Evolutionary conservation across 2,329 filamentous ascomycete species (phyloP), one percentile per base, ranked within the genome.

Genomic region (Nothophaeocryptopus gaeumannii): DNA sequence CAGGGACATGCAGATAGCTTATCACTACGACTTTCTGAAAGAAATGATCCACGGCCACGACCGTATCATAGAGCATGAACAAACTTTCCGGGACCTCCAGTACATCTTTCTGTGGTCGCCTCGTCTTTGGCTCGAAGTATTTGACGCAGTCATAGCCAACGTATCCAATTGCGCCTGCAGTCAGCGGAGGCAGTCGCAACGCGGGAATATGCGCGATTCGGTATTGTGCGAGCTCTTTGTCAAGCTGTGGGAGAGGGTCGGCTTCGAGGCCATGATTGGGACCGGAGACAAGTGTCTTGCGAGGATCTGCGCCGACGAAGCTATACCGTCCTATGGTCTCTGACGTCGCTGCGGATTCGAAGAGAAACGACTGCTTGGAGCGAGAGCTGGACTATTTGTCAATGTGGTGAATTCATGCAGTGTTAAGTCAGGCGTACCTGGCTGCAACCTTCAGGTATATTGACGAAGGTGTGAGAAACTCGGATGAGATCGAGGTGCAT

Each of bases 51-150:
- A 97, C 90, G 8, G 91, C 91, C 26, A 99, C 80, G 53, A 97
- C 86, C 35, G 92, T 96, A 68, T 97, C 88, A 70, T 89, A 97
- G 11, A 99, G 79, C 89, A 97, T 97, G 70, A 99, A 97, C 29
- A 97, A 77, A 51, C 89, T 91, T 77, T 99, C 93, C 0, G 93
- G 93, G 36, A 97, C 88, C 53, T 86, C 75, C 15, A 97, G 79
- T 29, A 95, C 80, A 71, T 99, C 93, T 71, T 93, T 86, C 77
- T 96, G 83, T 2, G 56, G 50, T 38, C 89, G 83, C 42, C 90
- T 82, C n/a, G 93, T 97, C 78, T 91, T 95, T 54, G 93, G 93
- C 77, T 99, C 93, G 62, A 99, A 99, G 73, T 97, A 97, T 66
- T 86, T 85, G 63, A 99, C 89, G 70, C 93, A 99, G 69, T 99